These are phyloP conservation scores for Monilinia fructicola DNA, from an alignment of 2,329 filamentous ascomycete species.

Conservation along the genomic window DNA sequence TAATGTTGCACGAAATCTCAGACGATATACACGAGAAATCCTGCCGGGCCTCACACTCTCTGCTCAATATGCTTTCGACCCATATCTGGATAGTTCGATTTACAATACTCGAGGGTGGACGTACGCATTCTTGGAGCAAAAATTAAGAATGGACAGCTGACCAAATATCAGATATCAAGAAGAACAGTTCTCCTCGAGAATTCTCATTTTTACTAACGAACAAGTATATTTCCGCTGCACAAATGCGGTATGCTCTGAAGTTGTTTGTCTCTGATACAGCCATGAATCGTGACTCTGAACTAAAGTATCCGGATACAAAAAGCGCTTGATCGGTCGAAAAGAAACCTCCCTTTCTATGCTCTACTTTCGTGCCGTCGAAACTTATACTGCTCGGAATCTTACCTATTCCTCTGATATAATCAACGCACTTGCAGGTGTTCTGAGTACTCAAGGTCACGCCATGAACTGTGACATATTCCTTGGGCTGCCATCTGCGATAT, in stretches of 20 bases:
- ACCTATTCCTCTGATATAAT: slow-evolving; percentile 6
- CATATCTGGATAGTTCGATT: background rate
- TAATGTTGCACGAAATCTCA: background rate
- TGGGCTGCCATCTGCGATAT: slow-evolving; percentile 1
- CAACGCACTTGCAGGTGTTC: slow-evolving; percentile 11
- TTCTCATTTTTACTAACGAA: slow-evolving; percentile 23
- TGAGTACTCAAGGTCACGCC: background rate
- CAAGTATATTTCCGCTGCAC: slow-evolving; percentile 21
- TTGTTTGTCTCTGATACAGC: slow-evolving; percentile 1
- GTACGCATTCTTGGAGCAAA: background rate
- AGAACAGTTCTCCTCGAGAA: slow-evolving; percentile 19
- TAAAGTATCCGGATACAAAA: background rate
- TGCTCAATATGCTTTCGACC: slow-evolving; percentile 4
- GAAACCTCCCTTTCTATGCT: slow-evolving; percentile 12
- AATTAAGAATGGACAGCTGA: background rate
- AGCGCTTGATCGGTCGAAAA: slow-evolving; percentile 7
- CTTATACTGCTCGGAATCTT: background rate
- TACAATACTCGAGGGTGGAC: slow-evolving; percentile 14
- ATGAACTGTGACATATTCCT: slow-evolving; percentile 16
- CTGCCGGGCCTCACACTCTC: background rate
- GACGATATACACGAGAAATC: slow-evolving; percentile 6
- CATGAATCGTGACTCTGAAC: background rate
- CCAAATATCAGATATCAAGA: slow-evolving; percentile 17
- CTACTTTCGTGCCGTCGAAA: slow-evolving; percentile 14
- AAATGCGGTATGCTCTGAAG: slow-evolving; percentile 14